Base-by-base conservation (phyloP, 2,329 filamentous ascomycete genomes). In the Pestalotiopsis fici region DNA sequence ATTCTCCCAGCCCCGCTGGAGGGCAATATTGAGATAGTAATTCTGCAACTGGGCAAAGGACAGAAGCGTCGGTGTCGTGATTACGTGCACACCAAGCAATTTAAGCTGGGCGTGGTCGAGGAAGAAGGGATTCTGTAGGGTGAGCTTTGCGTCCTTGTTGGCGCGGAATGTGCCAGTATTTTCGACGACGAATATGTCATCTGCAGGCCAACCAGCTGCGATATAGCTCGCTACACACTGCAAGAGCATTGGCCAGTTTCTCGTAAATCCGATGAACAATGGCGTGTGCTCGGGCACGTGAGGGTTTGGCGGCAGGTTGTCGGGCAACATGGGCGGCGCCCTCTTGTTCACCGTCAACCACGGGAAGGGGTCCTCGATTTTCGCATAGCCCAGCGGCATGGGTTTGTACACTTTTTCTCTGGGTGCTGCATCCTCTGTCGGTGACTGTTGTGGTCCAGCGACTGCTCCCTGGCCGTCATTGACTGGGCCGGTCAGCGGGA, bases 151-250 rank as follows among this genome's bases (percentile, higher is more conserved):
- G n/a, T 80, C 72, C 57, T 77, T 75, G 69, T 88, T 88, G 11
- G 83, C 78, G 64, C 81, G 75, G 77, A 87, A 85, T 3, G 82
- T 82, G 15, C 85, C 85, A 15, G 83, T 88, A 74, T 88, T 88
- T 71, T 88, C 86, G 5, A 88, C 78, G 1, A 88, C 80, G 68
- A 83, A 83, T 66, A 88, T 87, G 70, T 87, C 83, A 31, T 77
- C 76, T 2, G 83, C 74, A 50, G 86, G 86, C 86, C 86, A 88
- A 23, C 86, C 86, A 3, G 83, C 83, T 1, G 85, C 82, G 65
- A 88, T 83, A 73, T 87, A 88, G 62, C 80, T 83, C 35, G 85
- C 79, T 3, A 88, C 80, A 21, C 82, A 83, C 74, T 88, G 86
- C 64, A 86, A 78, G 37, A 88, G 78, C 69, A 87, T 74, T 18